Evolutionary conservation across 768 basidiomycete genomes (phyloP).

Genomic region (Suillus subaureus): DNA sequence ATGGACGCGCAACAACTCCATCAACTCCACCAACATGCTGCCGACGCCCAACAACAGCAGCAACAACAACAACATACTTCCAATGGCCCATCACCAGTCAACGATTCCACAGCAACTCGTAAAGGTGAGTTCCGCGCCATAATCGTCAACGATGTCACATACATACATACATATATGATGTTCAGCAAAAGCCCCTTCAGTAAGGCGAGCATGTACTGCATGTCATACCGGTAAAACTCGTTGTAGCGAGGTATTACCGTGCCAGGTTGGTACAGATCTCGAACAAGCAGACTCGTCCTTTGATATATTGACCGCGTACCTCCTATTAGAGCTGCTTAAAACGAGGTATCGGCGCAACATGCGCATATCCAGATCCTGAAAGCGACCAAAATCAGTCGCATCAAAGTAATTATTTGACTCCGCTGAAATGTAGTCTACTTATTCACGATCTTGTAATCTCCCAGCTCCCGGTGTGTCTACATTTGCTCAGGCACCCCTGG

Average conservation of each 20-base stretch:
- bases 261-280: constrained; percentile 54
- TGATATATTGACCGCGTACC: constrained; percentile 3
- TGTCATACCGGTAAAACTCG: constrained; percentile 85
- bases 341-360: constrained; percentile 68
- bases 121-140: constrained; percentile 55
- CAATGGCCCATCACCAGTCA: constrained; percentile 31
- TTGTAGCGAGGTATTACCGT: constrained; percentile 81
- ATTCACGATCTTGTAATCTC: constrained; percentile 14
- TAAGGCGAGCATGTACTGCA: constrained; percentile 76
- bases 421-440: constrained; percentile 7
- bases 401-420: constrained; percentile 23
- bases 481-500: constrained; percentile 40
- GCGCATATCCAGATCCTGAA: constrained; percentile 82
- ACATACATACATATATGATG: constrained; percentile 14
- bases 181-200: constrained; percentile 78
- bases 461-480: constrained; percentile 39
- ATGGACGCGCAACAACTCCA: constrained; percentile 62
- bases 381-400: constrained; percentile 43
- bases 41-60: constrained; percentile 37
- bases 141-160: constrained; percentile 11
- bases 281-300: neutral
- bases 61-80: constrained; percentile 16
- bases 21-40: constrained; percentile 37
- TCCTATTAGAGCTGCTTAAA: constrained; percentile 73
- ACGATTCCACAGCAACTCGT: constrained; percentile 42